phyloP scores from a whole-genome alignment of 495 filamentous ascomycete species.

The Aspergillus ellipticus region DNA sequence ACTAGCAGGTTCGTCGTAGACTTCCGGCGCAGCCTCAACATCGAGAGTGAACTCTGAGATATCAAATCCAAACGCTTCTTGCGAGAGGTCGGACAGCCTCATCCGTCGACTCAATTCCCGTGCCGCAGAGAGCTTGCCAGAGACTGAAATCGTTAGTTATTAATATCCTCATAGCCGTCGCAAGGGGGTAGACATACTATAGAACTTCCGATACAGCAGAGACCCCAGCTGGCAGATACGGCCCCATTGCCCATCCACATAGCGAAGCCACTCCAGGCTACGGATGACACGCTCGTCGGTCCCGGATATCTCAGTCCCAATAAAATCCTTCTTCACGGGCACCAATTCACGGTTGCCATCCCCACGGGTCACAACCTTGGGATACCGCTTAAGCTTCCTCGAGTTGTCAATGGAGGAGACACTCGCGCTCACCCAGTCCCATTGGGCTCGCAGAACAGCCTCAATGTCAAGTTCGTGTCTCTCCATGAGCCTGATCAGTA shows the following conservation, averaged over 20 bases:
- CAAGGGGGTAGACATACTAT: constrained; percentile 24
- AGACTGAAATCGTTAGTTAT: constrained; percentile 16
- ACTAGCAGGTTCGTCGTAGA: constrained; percentile 26
- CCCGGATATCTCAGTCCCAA: constrained; percentile 56
- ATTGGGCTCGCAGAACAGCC: constrained; percentile 52
- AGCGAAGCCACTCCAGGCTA: constrained; percentile 78
- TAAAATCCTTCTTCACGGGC: constrained; percentile 57
- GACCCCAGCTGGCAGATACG: constrained; percentile 66
- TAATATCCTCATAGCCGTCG: not conserved
- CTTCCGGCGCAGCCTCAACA: constrained; percentile 21
- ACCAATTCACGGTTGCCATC: constrained; percentile 32
- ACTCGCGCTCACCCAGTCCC: constrained; percentile 41
- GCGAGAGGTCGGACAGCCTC: constrained; percentile 39
- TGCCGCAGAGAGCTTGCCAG: constrained; percentile 60
- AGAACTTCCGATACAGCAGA: constrained; percentile 61
- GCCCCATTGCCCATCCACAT: constrained; percentile 65
- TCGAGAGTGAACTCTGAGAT: constrained; percentile 29
- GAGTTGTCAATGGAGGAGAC: constrained; percentile 33
- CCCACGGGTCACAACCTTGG: constrained; percentile 29
- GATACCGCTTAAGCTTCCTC: constrained; percentile 26
- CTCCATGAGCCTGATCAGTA: constrained; percentile 50
- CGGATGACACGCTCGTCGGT: constrained; percentile 71
- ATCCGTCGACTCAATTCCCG: constrained; percentile 51
- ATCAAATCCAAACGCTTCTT: constrained; percentile 41
- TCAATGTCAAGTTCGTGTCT: constrained; percentile 50